phyloP scores from a whole-genome alignment of 2,329 filamentous ascomycete genomes.

The Saccharata proteae region DNA sequence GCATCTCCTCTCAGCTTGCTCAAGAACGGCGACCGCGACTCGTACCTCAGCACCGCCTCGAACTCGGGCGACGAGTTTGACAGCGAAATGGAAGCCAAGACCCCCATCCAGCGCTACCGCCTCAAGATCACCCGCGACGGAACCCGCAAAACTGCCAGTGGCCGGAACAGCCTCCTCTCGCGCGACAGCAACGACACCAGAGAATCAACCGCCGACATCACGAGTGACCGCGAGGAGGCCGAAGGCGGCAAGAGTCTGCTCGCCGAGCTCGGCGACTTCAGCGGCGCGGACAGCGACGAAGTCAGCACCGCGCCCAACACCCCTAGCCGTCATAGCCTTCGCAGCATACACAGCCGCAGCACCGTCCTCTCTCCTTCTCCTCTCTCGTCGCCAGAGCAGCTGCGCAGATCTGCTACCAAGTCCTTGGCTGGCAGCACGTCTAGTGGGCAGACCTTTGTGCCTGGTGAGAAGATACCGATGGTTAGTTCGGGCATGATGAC shows the following conservation, averaged over 20 bases:
- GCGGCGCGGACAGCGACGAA: constrained; percentile 56
- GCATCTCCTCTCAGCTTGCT: constrained; percentile 25
- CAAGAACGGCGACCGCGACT: constrained; percentile 43
- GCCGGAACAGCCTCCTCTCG: constrained; percentile 40
- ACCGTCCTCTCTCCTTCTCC: constrained; percentile 6
- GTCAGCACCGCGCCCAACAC: constrained; percentile 19
- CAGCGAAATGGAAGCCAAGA: constrained; percentile 42
- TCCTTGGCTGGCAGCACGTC: too few relatives aligned
- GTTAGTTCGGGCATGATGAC: constrained; percentile 53
- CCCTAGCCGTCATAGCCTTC: too few relatives aligned
- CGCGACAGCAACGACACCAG: too few relatives aligned
- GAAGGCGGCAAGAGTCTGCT: constrained; percentile 67
- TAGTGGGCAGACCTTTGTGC: too few relatives aligned
- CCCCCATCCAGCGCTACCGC: constrained; percentile 58
- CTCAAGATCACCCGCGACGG: constrained; percentile 56
- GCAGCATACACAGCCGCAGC: not conserved
- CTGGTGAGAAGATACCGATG: constrained; percentile 38
- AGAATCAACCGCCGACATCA: constrained; percentile 41
- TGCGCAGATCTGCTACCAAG: constrained; percentile 13
- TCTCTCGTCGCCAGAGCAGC: constrained; percentile 21
- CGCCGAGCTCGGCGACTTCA: constrained; percentile 76
- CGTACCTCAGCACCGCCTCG: constrained; percentile 79
- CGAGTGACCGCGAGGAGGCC: constrained; percentile 31
- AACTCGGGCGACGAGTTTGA: constrained; percentile 68
- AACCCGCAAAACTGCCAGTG: constrained; percentile 39